These are phyloP conservation scores for Syncephalis plumigaleata DNA, from an alignment of 371 early-diverging fungal species.

Conservation along the genomic window DNA sequence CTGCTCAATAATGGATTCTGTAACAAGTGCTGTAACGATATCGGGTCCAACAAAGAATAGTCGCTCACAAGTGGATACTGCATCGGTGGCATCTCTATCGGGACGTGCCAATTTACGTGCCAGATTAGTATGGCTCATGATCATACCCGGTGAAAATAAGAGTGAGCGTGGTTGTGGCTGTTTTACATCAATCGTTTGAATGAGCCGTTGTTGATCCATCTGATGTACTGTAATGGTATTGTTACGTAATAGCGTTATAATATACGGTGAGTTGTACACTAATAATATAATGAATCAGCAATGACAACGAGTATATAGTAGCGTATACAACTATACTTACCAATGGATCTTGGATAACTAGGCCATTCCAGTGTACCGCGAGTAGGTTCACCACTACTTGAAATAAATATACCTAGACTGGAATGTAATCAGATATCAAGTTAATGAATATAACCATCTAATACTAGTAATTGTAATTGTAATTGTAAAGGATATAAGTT, in stretches of 20 bases:
- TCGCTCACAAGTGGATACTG: not conserved
- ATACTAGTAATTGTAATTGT: not conserved
- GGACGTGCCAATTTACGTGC: slow-evolving; percentile 17
- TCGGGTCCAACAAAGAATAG: not conserved
- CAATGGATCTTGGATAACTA: slow-evolving; percentile 41
- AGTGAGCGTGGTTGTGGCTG: slow-evolving; percentile 21
- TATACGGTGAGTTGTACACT: slow-evolving; percentile 60
- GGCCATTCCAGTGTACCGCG: slow-evolving; percentile 67
- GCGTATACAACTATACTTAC: no score
- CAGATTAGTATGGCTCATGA: slow-evolving; percentile 29
- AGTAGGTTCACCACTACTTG: slow-evolving; percentile 45
- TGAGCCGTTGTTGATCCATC: slow-evolving; percentile 35
- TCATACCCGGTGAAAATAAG: slow-evolving; percentile 8
- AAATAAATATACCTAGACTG: slow-evolving; percentile 58
- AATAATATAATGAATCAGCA: not conserved
- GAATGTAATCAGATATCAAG: slow-evolving; percentile 20
- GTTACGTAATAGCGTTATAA: slow-evolving; percentile 46
- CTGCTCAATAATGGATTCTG: not conserved
- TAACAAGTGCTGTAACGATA: not conserved
- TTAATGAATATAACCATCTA: not conserved
- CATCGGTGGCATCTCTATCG: not conserved
- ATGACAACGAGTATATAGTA: not conserved
- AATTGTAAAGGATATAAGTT: slow-evolving; percentile 19
- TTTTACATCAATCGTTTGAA: slow-evolving; percentile 31
- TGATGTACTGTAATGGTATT: slow-evolving; percentile 60